Conservation (phyloP, 1,284 basidiomycete genomes). For the Inonotus hispidus region DNA sequence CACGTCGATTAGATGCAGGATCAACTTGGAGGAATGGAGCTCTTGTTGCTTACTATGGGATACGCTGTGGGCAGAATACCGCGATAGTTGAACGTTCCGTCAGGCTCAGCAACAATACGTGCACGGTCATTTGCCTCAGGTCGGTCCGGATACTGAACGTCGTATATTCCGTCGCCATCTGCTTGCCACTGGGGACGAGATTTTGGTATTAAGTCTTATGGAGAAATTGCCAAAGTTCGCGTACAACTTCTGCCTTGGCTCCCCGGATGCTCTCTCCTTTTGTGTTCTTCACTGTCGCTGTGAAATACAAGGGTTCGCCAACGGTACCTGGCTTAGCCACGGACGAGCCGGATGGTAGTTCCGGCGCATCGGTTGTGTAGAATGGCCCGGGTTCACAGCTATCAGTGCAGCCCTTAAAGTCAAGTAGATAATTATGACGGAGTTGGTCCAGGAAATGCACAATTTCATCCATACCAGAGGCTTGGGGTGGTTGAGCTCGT, state of each 20-base stretch:
- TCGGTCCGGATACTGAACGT: constrained; percentile 34
- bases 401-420: constrained; percentile 32
- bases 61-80: constrained; percentile 35
- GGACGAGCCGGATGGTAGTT: constrained; percentile 33
- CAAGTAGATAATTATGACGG: background rate
- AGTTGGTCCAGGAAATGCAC: background rate
- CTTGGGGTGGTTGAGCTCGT: constrained; percentile 36
- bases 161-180: constrained; percentile 37
- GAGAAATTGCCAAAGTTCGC: constrained; percentile 5
- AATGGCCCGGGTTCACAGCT: constrained; percentile 38
- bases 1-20: background rate
- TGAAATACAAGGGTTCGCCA: constrained; percentile 34
- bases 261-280: constrained; percentile 31
- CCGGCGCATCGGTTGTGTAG: constrained; percentile 34
- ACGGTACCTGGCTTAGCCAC: constrained; percentile 29
- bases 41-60: constrained; percentile 29
- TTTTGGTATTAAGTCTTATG: background rate
- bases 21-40: background rate
- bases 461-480: constrained; percentile 25
- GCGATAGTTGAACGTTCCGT: constrained; percentile 34
- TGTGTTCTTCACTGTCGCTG: constrained; percentile 32
- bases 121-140: constrained; percentile 35
- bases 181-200: constrained; percentile 34
- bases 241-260: constrained; percentile 34
- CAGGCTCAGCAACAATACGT: constrained; percentile 30